These are phyloP conservation scores for Tetratostichococcus sp. DNA, from an alignment of 139 green algal genomes.

Conservation along the genomic window DNA sequence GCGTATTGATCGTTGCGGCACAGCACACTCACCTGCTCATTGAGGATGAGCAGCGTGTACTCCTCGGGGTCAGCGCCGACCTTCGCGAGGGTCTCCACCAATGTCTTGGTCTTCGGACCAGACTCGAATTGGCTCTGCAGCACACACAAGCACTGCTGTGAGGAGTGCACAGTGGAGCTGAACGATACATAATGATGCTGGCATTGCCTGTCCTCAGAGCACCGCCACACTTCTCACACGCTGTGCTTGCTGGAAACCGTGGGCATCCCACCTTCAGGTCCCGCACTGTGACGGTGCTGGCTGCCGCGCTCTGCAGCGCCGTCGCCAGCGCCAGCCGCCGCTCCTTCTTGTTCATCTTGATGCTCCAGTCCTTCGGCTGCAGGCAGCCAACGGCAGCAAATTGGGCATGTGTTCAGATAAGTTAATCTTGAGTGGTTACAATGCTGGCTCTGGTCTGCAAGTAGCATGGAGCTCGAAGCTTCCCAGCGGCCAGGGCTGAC, in stretches of 20 bases:
- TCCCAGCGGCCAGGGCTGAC: background rate
- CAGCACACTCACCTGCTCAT: slow-evolving; percentile 9
- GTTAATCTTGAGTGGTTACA: too few species aligned
- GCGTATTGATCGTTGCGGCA: too few species aligned
- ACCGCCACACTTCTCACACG: too few species aligned
- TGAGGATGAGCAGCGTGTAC: slow-evolving; percentile 47
- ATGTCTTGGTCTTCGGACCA: slow-evolving; percentile 74
- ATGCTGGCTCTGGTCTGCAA: too few species aligned
- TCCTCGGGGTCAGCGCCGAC: slow-evolving; percentile 49
- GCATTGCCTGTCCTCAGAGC: too few species aligned
- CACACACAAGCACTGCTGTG: background rate
- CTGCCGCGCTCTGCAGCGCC: slow-evolving; percentile 83
- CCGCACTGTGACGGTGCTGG: slow-evolving; percentile 83
- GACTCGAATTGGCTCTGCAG: slow-evolving; percentile 38
- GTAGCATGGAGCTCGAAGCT: too few species aligned
- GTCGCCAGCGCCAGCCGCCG: slow-evolving; percentile 86
- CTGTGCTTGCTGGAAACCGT: too few species aligned
- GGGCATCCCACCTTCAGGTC: slow-evolving; percentile 32
- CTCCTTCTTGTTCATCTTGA: slow-evolving; percentile 99
- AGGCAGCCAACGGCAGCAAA: background rate
- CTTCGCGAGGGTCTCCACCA: slow-evolving; percentile 64
- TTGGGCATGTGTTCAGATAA: too few species aligned
- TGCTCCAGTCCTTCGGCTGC: slow-evolving; percentile 92
- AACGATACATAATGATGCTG: too few species aligned
- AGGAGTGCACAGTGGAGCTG: background rate